Evolutionary conservation across 495 filamentous ascomycete genomes (phyloP).

Genomic region (Lophium mytilinum): DNA sequence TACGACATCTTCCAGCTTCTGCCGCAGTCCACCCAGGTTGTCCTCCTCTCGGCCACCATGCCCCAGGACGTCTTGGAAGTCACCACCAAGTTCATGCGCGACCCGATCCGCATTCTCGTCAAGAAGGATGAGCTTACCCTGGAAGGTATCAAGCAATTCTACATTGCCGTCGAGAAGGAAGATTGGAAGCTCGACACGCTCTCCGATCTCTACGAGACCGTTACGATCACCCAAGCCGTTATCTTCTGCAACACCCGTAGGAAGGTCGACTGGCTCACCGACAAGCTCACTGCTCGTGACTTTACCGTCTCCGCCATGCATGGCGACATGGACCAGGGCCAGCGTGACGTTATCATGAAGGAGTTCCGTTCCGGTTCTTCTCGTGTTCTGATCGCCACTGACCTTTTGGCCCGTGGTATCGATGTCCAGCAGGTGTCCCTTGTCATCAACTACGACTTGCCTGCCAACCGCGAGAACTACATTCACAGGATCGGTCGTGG

Average conservation of each 20-base stretch:
- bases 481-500: constrained; percentile 99
- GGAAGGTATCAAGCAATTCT: constrained; percentile 99
- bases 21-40: constrained; percentile 94
- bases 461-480: constrained; percentile 99
- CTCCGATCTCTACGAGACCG: constrained; percentile 96
- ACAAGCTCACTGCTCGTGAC: constrained; percentile 95
- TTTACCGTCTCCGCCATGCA: constrained; percentile 99
- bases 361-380: constrained; percentile 97
- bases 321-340: constrained; percentile 94
- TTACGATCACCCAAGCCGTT: constrained; percentile 98
- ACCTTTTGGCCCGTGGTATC: constrained; percentile 96
- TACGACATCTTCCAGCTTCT: constrained; percentile 99
- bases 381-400: constrained; percentile 95
- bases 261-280: constrained; percentile 99
- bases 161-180: constrained; percentile 99
- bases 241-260: constrained; percentile 99
- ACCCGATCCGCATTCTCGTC: constrained; percentile 96
- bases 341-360: constrained; percentile 99
- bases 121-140: constrained; percentile 99
- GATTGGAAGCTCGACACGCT: constrained; percentile 99
- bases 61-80: constrained; percentile 98
- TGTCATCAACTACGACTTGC: constrained; percentile 99
- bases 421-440: constrained; percentile 98
- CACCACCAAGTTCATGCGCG: constrained; percentile 99
- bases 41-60: constrained; percentile 94